phyloP scores from a whole-genome alignment of 2,329 filamentous ascomycete genomes.

The Calonectria hongkongensis region DNA sequence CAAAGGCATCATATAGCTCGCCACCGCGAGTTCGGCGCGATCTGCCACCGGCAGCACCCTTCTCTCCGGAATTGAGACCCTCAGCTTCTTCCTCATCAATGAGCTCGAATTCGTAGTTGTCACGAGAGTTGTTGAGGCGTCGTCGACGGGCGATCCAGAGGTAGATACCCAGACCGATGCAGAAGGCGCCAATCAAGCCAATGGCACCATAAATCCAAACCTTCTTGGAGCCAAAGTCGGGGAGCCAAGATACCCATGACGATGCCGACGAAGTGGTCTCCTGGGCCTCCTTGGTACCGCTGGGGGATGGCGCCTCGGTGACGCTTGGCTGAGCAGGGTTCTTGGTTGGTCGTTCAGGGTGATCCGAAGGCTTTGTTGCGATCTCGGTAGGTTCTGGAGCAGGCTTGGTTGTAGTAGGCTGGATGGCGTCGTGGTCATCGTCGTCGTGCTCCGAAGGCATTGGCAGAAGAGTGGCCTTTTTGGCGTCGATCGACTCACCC shows the following conservation, averaged over 20 bases:
- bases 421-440: slow-evolving; percentile 83
- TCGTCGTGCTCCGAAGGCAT: slow-evolving; percentile 90
- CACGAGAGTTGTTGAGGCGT: slow-evolving; percentile 83
- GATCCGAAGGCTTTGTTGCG: slow-evolving; percentile 73
- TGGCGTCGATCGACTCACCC: slow-evolving; percentile 89
- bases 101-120: slow-evolving; percentile 96
- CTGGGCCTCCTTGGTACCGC: slow-evolving; percentile 56
- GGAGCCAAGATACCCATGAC: slow-evolving; percentile 88
- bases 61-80: slow-evolving; percentile 69
- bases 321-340: slow-evolving; percentile 60
- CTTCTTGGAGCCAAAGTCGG: slow-evolving; percentile 90
- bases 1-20: slow-evolving; percentile 98
- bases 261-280: slow-evolving; percentile 71
- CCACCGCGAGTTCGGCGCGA: slow-evolving; percentile 80
- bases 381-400: slow-evolving; percentile 64
- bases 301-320: slow-evolving; percentile 54
- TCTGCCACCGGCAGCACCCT: slow-evolving; percentile 65
- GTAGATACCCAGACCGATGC: slow-evolving; percentile 86
- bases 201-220: slow-evolving; percentile 96
- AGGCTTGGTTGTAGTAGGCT: slow-evolving; percentile 67
- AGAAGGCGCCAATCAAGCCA: slow-evolving; percentile 90
- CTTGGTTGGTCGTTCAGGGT: slow-evolving; percentile 79
- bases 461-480: slow-evolving; percentile 83
- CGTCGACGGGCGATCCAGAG: slow-evolving; percentile 87
- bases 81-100: slow-evolving; percentile 87